phyloP scores from a whole-genome alignment of 495 filamentous ascomycete genomes.

The Lasiosphaeriaceae sp. region DNA sequence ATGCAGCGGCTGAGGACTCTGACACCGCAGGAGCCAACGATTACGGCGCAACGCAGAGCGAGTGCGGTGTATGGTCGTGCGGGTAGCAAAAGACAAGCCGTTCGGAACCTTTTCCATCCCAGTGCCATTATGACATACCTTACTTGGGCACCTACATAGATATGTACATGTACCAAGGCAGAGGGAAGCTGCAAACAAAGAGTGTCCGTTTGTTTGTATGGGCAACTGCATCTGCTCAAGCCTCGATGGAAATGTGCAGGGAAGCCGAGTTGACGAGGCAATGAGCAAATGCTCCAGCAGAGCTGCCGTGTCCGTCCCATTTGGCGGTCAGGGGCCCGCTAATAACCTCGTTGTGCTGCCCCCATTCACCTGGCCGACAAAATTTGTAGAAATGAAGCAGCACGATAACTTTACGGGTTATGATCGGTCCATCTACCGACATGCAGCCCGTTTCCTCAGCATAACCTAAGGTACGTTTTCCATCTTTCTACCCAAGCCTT shows the following conservation, averaged over 20 bases:
- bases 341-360: background rate
- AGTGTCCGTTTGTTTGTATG: background rate
- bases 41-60: background rate
- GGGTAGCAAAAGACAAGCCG: background rate
- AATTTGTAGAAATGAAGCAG: background rate
- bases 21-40: background rate
- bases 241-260: background rate
- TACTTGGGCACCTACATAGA: too few species aligned
- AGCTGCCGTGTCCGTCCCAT: too few species aligned
- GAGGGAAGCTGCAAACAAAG: background rate
- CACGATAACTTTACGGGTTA: constrained; percentile 8
- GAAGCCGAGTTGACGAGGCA: too few species aligned
- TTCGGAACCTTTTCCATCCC: constrained; percentile 1
- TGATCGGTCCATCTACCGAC: background rate
- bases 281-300: too few species aligned
- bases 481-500: background rate
- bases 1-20: background rate
- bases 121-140: background rate
- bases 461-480: background rate
- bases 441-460: background rate
- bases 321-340: too few species aligned
- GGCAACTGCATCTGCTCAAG: background rate
- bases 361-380: background rate
- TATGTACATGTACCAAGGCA: too few species aligned
- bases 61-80: background rate